These are phyloP conservation scores for Sugiyamaella marilandica DNA, from an alignment of 805 yeast genomes.

Conservation along the genomic window DNA sequence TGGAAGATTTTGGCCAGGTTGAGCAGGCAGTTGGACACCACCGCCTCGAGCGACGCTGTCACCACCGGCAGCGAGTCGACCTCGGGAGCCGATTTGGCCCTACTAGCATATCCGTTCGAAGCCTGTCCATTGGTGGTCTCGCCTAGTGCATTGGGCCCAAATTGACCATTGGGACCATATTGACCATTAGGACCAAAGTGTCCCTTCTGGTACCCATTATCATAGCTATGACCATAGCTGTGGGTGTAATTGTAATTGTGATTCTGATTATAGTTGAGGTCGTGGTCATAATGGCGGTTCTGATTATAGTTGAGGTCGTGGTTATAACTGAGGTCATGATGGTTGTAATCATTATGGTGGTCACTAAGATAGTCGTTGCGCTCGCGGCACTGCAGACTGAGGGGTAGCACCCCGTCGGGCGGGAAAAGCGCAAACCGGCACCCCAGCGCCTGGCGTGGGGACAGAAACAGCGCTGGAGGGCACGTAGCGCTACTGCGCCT, in stretches of 20 bases:
- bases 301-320: background rate
- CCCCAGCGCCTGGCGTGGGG: slow-evolving; percentile 5
- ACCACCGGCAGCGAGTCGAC: slow-evolving; percentile 11
- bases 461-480: slow-evolving; percentile 3
- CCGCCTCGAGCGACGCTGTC: slow-evolving; percentile 20
- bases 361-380: background rate
- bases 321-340: background rate
- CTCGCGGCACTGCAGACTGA: background rate
- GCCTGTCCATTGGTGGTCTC: too few species aligned
- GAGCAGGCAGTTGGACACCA: slow-evolving; percentile 30
- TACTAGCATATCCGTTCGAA: too few species aligned
- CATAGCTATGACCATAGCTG: too few species aligned
- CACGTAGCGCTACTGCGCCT: background rate
- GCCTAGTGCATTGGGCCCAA: too few species aligned
- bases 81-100: background rate
- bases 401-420: slow-evolving; percentile 7
- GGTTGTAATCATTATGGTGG: background rate
- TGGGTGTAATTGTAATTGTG: too few species aligned
- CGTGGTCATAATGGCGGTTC: too few species aligned
- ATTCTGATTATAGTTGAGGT: too few species aligned
- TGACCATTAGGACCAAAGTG: too few species aligned
- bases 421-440: slow-evolving; percentile 2
- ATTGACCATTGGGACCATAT: too few species aligned
- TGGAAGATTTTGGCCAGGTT: slow-evolving; percentile 33
- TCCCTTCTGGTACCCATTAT: too few species aligned